These are phyloP conservation scores for Mikania micrantha DNA, from an alignment of 129 eudicot genomes.

Conservation along the genomic window DNA sequence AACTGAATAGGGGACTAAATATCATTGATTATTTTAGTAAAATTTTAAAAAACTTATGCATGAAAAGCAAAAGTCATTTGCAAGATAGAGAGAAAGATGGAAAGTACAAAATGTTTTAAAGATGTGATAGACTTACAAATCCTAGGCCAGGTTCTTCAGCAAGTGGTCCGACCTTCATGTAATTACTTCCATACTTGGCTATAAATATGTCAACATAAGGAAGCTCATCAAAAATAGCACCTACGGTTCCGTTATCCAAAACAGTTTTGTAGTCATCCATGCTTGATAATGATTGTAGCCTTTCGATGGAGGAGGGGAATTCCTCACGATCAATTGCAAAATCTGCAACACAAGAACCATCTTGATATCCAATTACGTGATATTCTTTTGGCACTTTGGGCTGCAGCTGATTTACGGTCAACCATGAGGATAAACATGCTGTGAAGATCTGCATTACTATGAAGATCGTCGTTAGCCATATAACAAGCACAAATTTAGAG, in stretches of 20 bases:
- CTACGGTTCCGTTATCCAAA: not conserved
- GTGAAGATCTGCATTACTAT: slow-evolving; percentile 22
- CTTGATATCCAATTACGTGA: slow-evolving; percentile 16
- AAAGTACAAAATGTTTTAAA: no score
- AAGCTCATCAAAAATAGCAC: slow-evolving; percentile 16
- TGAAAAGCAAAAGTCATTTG: no score
- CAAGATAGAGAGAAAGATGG: no score
- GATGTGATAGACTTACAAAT: not conserved
- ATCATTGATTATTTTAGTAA: no score
- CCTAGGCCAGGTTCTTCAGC: slow-evolving; percentile 14
- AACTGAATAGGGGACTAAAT: no score
- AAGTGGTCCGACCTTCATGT: slow-evolving; percentile 21
- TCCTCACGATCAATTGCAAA: not conserved
- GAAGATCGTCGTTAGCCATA: slow-evolving; percentile 17
- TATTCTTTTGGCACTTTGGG: slow-evolving; percentile 12
- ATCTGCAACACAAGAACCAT: slow-evolving; percentile 9
- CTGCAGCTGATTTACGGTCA: slow-evolving; percentile 21
- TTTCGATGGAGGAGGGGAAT: not conserved
- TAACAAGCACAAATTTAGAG: slow-evolving; percentile 21
- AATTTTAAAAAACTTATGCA: no score
- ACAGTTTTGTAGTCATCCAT: slow-evolving; percentile 5
- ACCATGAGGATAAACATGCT: slow-evolving; percentile 21
- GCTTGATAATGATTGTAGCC: not conserved
- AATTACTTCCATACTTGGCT: slow-evolving; percentile 7
- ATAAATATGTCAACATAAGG: slow-evolving; percentile 17